These are phyloP conservation scores for Penicillium samsonianum DNA, from an alignment of 495 filamentous ascomycete genomes.

Conservation along the genomic window DNA sequence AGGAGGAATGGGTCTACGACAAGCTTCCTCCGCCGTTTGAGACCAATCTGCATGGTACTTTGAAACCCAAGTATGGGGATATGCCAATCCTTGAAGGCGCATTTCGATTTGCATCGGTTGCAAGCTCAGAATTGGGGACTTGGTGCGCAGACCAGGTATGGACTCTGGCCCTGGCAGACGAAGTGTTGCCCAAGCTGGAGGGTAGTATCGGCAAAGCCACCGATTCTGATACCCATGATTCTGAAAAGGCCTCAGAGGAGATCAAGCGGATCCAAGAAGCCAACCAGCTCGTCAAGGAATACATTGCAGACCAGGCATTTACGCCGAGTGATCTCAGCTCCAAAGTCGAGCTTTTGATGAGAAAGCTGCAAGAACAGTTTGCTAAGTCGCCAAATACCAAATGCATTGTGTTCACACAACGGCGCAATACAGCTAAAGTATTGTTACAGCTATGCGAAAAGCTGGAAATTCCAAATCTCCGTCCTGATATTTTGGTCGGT, in stretches of 20 bases:
- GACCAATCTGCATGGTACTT: constrained; percentile 61
- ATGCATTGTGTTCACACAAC: constrained; percentile 87
- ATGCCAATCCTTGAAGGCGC: constrained; percentile 58
- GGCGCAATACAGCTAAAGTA: constrained; percentile 73
- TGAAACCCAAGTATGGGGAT: constrained; percentile 59
- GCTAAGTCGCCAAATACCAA: constrained; percentile 55
- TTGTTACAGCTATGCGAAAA: constrained; percentile 64
- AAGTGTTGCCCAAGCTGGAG: constrained; percentile 64
- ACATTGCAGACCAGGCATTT: constrained; percentile 49
- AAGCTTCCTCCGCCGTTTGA: constrained; percentile 52
- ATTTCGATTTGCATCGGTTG: constrained; percentile 57
- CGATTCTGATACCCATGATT: constrained; percentile 20
- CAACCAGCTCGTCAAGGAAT: constrained; percentile 52
- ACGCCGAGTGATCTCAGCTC: constrained; percentile 56
- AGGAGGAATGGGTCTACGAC: constrained; percentile 61
- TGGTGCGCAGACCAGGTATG: constrained; percentile 91
- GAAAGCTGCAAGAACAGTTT: constrained; percentile 61
- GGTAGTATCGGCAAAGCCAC: constrained; percentile 51
- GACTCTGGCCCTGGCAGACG: constrained; percentile 67
- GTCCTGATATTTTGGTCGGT: constrained; percentile 68
- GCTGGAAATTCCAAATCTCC: constrained; percentile 59
- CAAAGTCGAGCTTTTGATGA: constrained; percentile 68
- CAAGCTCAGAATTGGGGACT: constrained; percentile 68
- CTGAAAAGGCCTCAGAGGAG: constrained; percentile 49
- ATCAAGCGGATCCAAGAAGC: constrained; percentile 61